Base-by-base conservation (phyloP, 2,329 filamentous ascomycete genomes). In the Dendrostoma leiphaemia region DNA sequence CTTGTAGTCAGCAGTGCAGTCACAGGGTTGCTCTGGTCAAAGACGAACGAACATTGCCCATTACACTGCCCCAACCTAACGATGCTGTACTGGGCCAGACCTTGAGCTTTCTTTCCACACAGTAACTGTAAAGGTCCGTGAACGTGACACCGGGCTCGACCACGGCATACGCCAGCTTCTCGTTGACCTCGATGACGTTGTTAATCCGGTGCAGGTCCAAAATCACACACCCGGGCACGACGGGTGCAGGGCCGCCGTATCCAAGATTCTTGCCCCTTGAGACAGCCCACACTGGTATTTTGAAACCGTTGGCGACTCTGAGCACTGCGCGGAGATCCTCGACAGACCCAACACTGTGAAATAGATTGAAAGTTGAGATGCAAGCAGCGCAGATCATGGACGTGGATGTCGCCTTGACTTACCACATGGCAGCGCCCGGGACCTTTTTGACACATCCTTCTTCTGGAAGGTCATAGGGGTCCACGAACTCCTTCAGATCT, bases 71-170 rank as follows among this genome's bases (percentile, higher is more conserved):
- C 65, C 77, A 78, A 23, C 76, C 77, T 7, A 81, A 66, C 23
- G 74, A 76, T 1, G 78, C 74, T 15, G 71, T 71, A 56, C 73
- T 74, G 2, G 76, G 73, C 77, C 75, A 78, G 5, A 78, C 68
- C 50, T 68, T 70, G 50, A 74, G 67, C 57, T 69, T 64, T 29
- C 71, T 63, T 48, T 71, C 66, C 19, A 65, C 64, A 54, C 74
- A 73, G 58, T 74, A 68, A 7, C 66, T 60, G 53, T 76, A 74
- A 3, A 79, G 64, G 46, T 76, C 71, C 21, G 69, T 69, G 51
- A 76, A 79, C 0, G 73, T 75, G 7, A 79, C 76, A 2, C 76
- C 76, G 0, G 70, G 70, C 57, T 77, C 74, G 13, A 77, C 72
- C 4, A 77, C 71, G 3, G 74, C 73, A 49, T 76, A 77, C 6